Base-by-base conservation (phyloP, 257 asterid species). In the Solanum arcanum region DNA sequence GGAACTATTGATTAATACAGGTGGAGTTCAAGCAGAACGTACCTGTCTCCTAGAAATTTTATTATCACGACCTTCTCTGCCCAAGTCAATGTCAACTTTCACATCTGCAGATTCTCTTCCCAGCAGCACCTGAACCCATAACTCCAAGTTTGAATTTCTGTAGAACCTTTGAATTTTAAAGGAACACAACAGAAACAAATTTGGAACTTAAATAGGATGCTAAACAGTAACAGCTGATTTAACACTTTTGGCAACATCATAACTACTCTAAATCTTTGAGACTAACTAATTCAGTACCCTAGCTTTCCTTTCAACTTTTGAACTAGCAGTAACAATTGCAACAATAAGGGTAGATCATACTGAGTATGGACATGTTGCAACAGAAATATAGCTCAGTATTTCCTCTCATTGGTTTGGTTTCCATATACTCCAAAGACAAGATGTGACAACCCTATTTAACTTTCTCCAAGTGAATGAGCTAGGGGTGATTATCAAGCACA, bases 1-100 rank as follows among this genome's bases (percentile, higher is more conserved):
- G 84, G 60, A 10, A 27, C 37, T 21, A 77, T 44, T 77, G 25
- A 44, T 77, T 14, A 14, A 77, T 78, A 78, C 84, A 46, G 27
- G 27, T 78, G n/a, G 66, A 78, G 84, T 78, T 60, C 84, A 78
- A 49, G 44, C 46, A 6, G 69, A 80, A 81, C 69, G 68, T 90
- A 94, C 98, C 97, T 95, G 99, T 87, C 92, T 92, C 72, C 98
- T 94, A 75, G 99, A 96, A 86, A 95, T 88, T 92, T 90, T 95
- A 87, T 91, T 74, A 52, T 94, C 94, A 83, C 89, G 68, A 25
- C 88, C 88, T 90, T 92, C 97, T 91, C 91, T 91, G 89, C 97
- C 94, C 91, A 95, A 90, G 91, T 95, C 96, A 37, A 96, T 95
- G 90, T 96, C 99, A 86, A 96, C 98, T 90, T 90, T 62, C 21